Evolutionary conservation across 768 basidiomycete species (phyloP), one percentile per base, ranked within the genome.

Genomic region (Dacryopinax primogenitus): DNA sequence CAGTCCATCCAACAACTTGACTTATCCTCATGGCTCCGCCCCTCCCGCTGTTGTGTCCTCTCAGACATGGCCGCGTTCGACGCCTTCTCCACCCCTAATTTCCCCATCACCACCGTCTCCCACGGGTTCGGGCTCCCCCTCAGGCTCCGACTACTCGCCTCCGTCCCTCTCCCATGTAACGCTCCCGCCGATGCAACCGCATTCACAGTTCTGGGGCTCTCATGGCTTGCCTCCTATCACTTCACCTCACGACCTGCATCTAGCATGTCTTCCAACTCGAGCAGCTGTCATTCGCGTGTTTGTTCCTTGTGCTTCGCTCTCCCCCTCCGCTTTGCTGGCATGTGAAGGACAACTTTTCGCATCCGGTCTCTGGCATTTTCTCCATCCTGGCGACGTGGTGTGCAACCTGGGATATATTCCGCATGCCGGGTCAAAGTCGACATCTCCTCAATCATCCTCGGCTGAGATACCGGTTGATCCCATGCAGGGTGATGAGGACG

Each of bases 351-450:
- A 90, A 71, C 79, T 92, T 3, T 75, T 82, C n/a, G 77, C 80
- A 0, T 79, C 82, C 0, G 86, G 83, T 0, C 79, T 92, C 3
- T 90, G 88, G 88, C 75, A 79, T 4, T 82, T 88, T 70, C 78
- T 92, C n/a, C 88, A 86, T 1, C 80, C 80, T 0, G 90, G 90
- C 0, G 90, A 92, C 69, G 74, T 90, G 36, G 79, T 92, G 23
- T 89, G 86, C 71, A 92, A 92, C 73, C 79, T 92, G 51, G 90
- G 90, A 4, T 90, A 84, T 70, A 78, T 92, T 16, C 87, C 86
- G 0, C 76, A 45, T 45, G 2, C 41, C 80, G 0, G 71, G 9
- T 58, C 51, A 15, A 58, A 58, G 6, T 58, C 51, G 15, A 13
- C 51, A 2, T 58, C 51, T 28, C 51, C 51, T 15, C 13, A 58